Evolutionary conservation across 768 basidiomycete species (phyloP).

Genomic region (Amylocystis lapponica): DNA sequence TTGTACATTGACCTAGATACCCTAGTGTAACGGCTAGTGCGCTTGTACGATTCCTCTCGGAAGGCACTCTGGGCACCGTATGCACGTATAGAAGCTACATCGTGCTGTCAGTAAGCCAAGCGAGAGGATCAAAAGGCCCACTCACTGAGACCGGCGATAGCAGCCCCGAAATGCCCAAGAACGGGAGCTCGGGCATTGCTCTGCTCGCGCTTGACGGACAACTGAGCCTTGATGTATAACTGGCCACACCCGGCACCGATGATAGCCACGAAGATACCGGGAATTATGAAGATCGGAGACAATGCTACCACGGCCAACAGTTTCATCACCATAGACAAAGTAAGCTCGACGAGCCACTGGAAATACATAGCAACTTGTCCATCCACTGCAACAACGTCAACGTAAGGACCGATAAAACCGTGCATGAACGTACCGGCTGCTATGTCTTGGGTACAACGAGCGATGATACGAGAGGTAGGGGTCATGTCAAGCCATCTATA

Average conservation of each 20-base stretch:
- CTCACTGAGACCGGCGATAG: constrained; percentile 45
- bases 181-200: constrained; percentile 46
- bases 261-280: constrained; percentile 30
- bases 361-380: constrained; percentile 25
- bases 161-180: constrained; percentile 47
- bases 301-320: constrained; percentile 34
- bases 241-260: constrained; percentile 40
- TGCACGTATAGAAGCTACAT: constrained; percentile 45
- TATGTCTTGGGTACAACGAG: constrained; percentile 67
- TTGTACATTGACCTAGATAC: constrained; percentile 42
- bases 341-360: constrained; percentile 25
- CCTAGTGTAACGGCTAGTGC: constrained; percentile 43
- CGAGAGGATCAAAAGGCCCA: not conserved
- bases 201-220: constrained; percentile 54
- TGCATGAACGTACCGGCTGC: constrained; percentile 20
- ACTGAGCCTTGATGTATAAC: constrained; percentile 52
- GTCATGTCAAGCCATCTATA: constrained; percentile 46
- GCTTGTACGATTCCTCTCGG: constrained; percentile 33
- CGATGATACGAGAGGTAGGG: constrained; percentile 53
- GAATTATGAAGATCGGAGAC: constrained; percentile 37
- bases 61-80: constrained; percentile 47
- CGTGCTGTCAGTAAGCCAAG: not conserved
- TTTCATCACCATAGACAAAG: constrained; percentile 25
- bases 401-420: not conserved
- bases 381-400: constrained; percentile 25